phyloP scores from a whole-genome alignment of 2,329 filamentous ascomycete genomes.

The Aspergillus sp. region DNA sequence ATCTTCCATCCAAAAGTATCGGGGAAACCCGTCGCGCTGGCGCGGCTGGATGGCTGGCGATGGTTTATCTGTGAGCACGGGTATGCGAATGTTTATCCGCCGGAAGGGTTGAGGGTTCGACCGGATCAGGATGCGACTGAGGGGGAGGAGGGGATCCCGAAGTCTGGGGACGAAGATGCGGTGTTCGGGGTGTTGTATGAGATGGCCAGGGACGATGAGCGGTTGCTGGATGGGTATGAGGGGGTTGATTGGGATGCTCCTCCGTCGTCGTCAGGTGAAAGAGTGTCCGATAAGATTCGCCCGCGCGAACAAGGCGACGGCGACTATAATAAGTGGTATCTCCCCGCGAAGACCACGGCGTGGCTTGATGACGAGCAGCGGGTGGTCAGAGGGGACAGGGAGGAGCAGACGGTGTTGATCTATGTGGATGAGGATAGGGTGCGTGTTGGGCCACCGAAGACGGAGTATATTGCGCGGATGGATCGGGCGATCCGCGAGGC shows the following conservation, averaged over 20 bases:
- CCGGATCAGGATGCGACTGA: constrained; percentile 8
- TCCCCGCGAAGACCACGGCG: constrained; percentile 19
- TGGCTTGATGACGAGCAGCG: constrained; percentile 23
- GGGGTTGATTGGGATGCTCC: constrained; percentile 20
- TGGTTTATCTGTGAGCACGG: constrained; percentile 37
- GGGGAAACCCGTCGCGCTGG: constrained; percentile 30
- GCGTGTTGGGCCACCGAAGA: constrained; percentile 21
- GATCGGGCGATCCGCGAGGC: constrained; percentile 36
- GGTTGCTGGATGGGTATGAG: constrained; percentile 32
- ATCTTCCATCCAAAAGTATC: constrained; percentile 24
- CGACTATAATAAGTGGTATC: constrained; percentile 33
- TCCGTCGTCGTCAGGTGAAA: not conserved
- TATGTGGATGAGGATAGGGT: constrained; percentile 37
- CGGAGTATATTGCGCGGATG: constrained; percentile 36
- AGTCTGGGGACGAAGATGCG: constrained; percentile 17
- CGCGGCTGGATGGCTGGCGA: constrained; percentile 29
- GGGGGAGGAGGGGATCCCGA: constrained; percentile 11
- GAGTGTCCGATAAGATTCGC: constrained; percentile 11
- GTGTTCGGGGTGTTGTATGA: constrained; percentile 37
- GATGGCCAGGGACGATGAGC: constrained; percentile 30
- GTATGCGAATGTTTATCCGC: constrained; percentile 36
- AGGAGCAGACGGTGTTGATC: constrained; percentile 24
- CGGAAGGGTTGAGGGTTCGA: constrained; percentile 13
- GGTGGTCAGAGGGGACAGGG: constrained; percentile 2
- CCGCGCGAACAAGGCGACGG: constrained; percentile 27